These are phyloP conservation scores for Toxoplasma gondii DNA, from an alignment of 169 alveolate species.

Conservation along the genomic window DNA sequence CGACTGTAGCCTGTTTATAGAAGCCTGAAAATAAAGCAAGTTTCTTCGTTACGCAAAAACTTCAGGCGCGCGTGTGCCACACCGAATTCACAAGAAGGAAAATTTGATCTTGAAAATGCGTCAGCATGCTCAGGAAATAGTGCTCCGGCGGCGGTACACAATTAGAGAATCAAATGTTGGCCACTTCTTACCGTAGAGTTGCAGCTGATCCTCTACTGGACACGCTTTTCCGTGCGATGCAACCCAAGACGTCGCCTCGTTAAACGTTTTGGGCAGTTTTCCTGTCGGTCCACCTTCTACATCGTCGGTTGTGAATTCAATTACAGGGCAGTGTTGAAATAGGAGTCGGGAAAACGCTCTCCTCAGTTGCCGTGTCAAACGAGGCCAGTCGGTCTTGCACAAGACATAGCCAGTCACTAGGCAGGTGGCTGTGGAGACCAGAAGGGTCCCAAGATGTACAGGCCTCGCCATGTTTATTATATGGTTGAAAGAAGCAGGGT, in stretches of 20 bases:
- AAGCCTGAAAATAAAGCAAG: constrained; percentile 36
- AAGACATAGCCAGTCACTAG: neutral
- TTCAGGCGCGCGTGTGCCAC: too few species aligned
- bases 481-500: neutral
- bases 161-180: too few species aligned
- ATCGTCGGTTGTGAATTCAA: neutral
- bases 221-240: neutral
- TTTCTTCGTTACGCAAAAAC: too few species aligned
- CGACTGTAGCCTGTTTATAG: constrained; percentile 61
- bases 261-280: neutral
- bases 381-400: neutral
- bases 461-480: neutral
- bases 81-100: too few species aligned
- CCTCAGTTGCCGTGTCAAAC: neutral
- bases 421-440: neutral
- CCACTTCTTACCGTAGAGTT: neutral
- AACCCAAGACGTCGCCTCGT: neutral
- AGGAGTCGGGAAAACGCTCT: neutral
- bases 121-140: too few species aligned
- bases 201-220: neutral
- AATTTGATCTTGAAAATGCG: too few species aligned
- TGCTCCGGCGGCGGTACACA: too few species aligned
- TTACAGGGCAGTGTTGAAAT: neutral
- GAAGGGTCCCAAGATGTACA: neutral
- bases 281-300: neutral